Evolutionary conservation across 1,284 basidiomycete genomes (phyloP).

Genomic region (Anthracocystis walkeri): DNA sequence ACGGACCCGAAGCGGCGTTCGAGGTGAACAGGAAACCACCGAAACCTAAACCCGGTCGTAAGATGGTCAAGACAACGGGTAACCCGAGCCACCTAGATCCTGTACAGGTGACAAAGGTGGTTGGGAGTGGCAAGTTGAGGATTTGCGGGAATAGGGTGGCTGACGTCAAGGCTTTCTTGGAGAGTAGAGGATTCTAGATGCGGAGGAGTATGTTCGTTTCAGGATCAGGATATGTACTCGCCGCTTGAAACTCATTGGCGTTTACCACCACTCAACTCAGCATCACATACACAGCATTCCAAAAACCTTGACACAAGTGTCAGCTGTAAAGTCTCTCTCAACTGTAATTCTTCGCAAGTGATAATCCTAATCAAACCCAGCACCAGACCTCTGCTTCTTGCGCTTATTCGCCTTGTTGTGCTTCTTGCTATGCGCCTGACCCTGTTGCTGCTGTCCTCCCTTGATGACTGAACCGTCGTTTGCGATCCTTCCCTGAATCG

Average conservation of each 20-base stretch:
- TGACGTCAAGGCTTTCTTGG: slow-evolving; percentile 42
- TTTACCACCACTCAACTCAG: no score
- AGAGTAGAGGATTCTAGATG: slow-evolving; percentile 42
- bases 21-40: slow-evolving; percentile 30
- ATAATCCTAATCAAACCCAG: slow-evolving; percentile 42
- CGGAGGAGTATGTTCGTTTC: no score
- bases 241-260: no score
- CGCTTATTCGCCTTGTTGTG: slow-evolving; percentile 85
- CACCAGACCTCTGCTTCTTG: slow-evolving; percentile 62
- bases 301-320: no score
- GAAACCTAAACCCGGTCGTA: slow-evolving; percentile 16
- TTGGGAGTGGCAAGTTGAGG: slow-evolving; percentile 36
- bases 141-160: slow-evolving; percentile 42
- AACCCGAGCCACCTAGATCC: slow-evolving; percentile 33
- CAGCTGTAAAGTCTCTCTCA: no score
- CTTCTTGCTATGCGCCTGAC: slow-evolving; percentile 78
- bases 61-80: slow-evolving; percentile 9
- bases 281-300: neutral
- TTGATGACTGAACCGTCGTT: slow-evolving; percentile 58
- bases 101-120: slow-evolving; percentile 23
- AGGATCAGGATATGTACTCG: no score
- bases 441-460: slow-evolving; percentile 72
- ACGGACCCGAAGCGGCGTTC: slow-evolving; percentile 9
- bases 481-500: slow-evolving; percentile 52
- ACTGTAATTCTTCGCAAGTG: neutral